These are phyloP conservation scores for Lupinus albus DNA, from an alignment of 306 rosid genomes.

Conservation along the genomic window DNA sequence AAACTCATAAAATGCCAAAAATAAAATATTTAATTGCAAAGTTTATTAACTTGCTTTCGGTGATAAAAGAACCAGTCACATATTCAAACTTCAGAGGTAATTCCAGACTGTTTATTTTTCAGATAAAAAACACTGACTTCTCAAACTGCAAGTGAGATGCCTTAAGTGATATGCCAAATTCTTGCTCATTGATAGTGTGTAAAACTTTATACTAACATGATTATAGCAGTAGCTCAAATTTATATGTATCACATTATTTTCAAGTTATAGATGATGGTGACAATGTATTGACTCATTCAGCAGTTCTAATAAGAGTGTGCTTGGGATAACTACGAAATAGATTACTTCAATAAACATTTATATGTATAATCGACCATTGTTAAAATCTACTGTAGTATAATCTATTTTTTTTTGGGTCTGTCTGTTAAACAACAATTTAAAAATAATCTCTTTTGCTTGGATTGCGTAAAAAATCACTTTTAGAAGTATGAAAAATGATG, in stretches of 20 bases:
- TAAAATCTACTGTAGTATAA: too few relatives aligned
- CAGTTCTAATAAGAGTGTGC: background rate
- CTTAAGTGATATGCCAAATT: constrained; percentile 13
- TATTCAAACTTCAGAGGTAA: constrained; percentile 20
- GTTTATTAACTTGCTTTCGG: background rate
- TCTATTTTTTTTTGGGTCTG: too few relatives aligned
- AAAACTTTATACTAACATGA: background rate
- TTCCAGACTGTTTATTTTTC: constrained; percentile 25
- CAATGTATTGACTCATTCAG: background rate
- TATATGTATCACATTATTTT: background rate
- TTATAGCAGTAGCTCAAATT: background rate
- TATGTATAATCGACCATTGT: too few relatives aligned
- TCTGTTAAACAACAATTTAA: too few relatives aligned
- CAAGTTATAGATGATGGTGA: background rate
- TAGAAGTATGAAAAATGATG: too few relatives aligned
- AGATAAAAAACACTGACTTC: background rate
- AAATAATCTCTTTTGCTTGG: too few relatives aligned
- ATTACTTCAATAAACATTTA: too few relatives aligned
- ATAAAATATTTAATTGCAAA: constrained; percentile 1
- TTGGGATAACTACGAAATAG: too few relatives aligned
- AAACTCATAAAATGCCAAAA: constrained; percentile 26
- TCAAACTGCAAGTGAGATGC: background rate
- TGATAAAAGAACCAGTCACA: constrained; percentile 33
- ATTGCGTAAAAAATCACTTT: too few relatives aligned
- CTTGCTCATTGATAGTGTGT: background rate